Evolutionary conservation across 768 basidiomycete genomes (phyloP).

Genomic region (Leucocoprinus birnbaumii): DNA sequence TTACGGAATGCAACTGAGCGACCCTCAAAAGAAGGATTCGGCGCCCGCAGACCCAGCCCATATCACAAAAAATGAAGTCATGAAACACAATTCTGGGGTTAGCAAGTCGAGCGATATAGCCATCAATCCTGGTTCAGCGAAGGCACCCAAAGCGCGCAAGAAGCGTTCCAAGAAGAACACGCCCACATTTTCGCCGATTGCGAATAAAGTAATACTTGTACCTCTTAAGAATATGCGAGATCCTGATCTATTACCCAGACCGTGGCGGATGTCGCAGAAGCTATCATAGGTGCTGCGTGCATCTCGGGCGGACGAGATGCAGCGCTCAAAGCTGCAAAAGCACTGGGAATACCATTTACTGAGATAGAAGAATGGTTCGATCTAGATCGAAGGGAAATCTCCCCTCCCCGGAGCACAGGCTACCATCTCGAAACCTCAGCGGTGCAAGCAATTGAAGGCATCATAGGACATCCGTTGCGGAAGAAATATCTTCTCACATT

Average conservation of each 20-base stretch:
- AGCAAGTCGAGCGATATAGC: not conserved
- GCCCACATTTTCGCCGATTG: not conserved
- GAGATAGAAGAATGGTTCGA: conserved; percentile 71
- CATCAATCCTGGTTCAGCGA: not conserved
- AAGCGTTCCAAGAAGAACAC: conserved; percentile 5
- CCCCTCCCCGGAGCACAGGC: conserved; percentile 39
- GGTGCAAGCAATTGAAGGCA: conserved; percentile 54
- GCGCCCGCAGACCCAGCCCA: conserved; percentile 10
- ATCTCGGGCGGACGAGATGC: conserved; percentile 67
- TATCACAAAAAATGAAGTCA: no score
- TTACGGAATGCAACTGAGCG: conserved; percentile 13
- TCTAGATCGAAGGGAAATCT: conserved; percentile 49
- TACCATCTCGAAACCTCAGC: conserved; percentile 46
- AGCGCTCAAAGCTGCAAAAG: conserved; percentile 63
- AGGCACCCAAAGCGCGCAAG: not conserved
- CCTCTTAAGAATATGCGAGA: not conserved
- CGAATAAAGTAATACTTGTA: conserved; percentile 49
- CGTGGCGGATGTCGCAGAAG: conserved; percentile 82
- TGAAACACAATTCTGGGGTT: not conserved
- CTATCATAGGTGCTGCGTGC: conserved; percentile 81
- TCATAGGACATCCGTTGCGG: conserved; percentile 62
- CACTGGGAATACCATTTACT: conserved; percentile 62
- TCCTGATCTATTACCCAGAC: conserved; percentile 38
- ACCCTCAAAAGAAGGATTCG: conserved; percentile 1
- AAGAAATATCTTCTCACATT: conserved; percentile 64